Evolutionary conservation across 2,329 filamentous ascomycete species (phyloP).

Genomic region (Thielaviopsis musarum): DNA sequence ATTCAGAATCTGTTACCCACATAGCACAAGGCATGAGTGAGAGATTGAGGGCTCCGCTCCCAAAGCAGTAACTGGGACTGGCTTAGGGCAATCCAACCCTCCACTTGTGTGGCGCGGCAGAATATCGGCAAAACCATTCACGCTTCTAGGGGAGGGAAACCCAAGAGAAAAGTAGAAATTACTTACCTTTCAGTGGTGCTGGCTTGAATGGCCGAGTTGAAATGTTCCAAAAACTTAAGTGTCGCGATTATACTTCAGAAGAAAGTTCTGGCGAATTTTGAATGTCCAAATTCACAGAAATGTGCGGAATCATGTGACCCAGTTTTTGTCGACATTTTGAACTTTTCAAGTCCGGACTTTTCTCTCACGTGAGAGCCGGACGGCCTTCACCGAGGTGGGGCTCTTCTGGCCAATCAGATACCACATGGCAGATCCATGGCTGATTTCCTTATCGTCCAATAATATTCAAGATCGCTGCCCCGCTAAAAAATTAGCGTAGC

Average conservation of each 20-base stretch:
- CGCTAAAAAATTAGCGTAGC: constrained; percentile 13
- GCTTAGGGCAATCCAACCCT: constrained; percentile 12
- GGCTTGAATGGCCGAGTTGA: neutral
- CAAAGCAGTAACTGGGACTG: constrained; percentile 10
- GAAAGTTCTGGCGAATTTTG: neutral
- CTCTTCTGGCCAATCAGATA: constrained; percentile 3
- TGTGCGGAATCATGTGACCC: constrained; percentile 9
- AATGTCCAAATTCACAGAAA: neutral
- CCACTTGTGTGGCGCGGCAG: constrained; percentile 10
- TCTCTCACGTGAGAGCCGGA: constrained; percentile 8
- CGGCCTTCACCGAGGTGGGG: constrained; percentile 10
- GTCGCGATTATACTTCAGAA: neutral
- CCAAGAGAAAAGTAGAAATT: neutral
- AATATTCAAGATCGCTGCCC: constrained; percentile 11
- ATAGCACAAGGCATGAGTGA: constrained; percentile 11
- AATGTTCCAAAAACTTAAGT: neutral
- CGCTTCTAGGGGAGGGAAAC: neutral
- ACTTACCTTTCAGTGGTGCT: neutral
- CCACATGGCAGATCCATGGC: constrained; percentile 6
- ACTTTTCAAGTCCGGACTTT: neutral
- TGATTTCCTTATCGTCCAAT: constrained; percentile 13
- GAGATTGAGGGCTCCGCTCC: constrained; percentile 11
- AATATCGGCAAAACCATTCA: constrained; percentile 2
- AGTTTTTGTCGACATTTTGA: neutral
- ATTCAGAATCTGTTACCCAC: constrained; percentile 13